These are phyloP conservation scores for Linanthus parryae DNA, from an alignment of 148 eudicot species.

Conservation along the genomic window DNA sequence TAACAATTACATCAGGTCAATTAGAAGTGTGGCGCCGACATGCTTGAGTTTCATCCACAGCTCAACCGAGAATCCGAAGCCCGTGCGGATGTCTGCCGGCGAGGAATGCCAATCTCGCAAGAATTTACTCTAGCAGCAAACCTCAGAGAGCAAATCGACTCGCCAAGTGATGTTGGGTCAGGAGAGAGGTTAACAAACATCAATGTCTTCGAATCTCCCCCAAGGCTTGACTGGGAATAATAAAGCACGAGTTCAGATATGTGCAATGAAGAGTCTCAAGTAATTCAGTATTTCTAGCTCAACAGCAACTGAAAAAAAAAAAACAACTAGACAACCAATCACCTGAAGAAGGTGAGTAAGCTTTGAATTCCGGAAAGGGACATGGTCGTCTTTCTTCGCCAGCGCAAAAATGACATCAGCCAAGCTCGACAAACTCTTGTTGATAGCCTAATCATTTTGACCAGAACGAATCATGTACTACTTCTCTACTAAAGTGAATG, in stretches of 20 bases:
- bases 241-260: neutral
- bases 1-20: slow-evolving; percentile 2
- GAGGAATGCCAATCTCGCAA: slow-evolving; percentile 72
- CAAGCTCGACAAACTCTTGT: slow-evolving; percentile 65
- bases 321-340: neutral
- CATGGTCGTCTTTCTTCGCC: slow-evolving; percentile 81
- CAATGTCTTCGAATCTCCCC: slow-evolving; percentile 74
- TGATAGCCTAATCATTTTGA: slow-evolving; percentile 42
- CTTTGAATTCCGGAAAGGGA: slow-evolving; percentile 75
- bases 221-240: slow-evolving; percentile 60
- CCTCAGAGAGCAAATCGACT: slow-evolving; percentile 60
- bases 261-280: neutral
- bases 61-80: slow-evolving; percentile 58
- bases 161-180: slow-evolving; percentile 52
- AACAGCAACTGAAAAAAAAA: neutral
- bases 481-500: neutral
- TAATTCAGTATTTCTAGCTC: no score
- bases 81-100: slow-evolving; percentile 51
- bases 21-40: neutral
- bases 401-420: slow-evolving; percentile 68
- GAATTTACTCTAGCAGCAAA: slow-evolving; percentile 75
- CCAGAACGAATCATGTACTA: neutral
- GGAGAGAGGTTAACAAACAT: slow-evolving; percentile 80
- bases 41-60: slow-evolving; percentile 29
- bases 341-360: slow-evolving; percentile 79